Base-by-base conservation (phyloP, 176 grass and related monocot genomes). In the Oryza brachyantha region DNA sequence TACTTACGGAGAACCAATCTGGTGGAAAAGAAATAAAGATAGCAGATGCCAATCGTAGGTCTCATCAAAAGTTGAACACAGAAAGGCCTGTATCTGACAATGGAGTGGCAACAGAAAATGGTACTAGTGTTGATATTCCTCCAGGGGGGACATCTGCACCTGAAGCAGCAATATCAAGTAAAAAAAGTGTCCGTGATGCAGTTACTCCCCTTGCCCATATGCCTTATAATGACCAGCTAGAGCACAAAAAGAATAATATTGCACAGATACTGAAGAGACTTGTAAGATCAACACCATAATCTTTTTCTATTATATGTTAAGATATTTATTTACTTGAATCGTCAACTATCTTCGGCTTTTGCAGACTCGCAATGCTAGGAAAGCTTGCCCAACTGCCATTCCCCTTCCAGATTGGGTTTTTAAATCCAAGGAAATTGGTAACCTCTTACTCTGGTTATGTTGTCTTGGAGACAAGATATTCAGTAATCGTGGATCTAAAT, bases 311-410 rank as follows among this genome's bases (percentile, higher is more conserved):
- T 75, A 52, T 63, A 41, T n/a, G 61, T 37, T 58, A 52, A 13
- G 41, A 60, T 68, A 13, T 78, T 26, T 61, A 41, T 79, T 35
- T 62, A 31, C 13, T 72, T 45, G 59, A 59, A 63, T 73, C 72
- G 19, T 34, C 35, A 9, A 34, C 45, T 81, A 17, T 71, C 62
- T 73, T 78, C 22, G 68, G 68, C 72, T 72, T 8, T 8, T 8
- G 45, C 67, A 98, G 96, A 98, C 96, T 78, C 86, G 96, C 61
- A 98, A 93, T 93, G 92, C 96, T 86, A 91, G 92, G 74, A 98
- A 98, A 80, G 92, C 96, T 84, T 98, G 96, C 91, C 96, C 96
- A 43, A 75, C 85, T 79, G 74, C 29, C 21, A 74, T 98, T 85
- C 52, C 90, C 58, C 86, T 95, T 90, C 96, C 96, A 72, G 79